Evolutionary conservation across 495 filamentous ascomycete species (phyloP), one percentile per base, ranked within the genome.

Genomic region (Talaromyces ruber): DNA sequence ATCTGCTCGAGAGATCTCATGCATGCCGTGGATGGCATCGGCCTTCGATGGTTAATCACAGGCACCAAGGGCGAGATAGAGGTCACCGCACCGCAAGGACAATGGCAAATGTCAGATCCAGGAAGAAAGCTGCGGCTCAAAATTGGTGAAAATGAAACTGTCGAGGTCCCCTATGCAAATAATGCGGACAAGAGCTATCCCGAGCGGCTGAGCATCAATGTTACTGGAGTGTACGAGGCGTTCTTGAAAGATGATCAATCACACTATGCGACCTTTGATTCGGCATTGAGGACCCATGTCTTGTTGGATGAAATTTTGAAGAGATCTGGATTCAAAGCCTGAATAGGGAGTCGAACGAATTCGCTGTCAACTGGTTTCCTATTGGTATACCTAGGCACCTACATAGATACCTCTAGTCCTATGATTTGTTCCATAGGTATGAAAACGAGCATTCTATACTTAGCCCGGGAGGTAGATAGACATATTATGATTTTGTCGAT

Each of bases 51-150:
- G 85, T 70, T 67, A 0, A 82, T 88, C 45, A 72, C 76, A 29
- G 82, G 84, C 55, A 73, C 77, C 30, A 80, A 77, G 64, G 84
- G 84, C 4, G 81, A 85, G 69, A 79, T 86, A 22, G 69, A 75
- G 21, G 66, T 86, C 16, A 72, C 75, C 0, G 72, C 73, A 0
- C 55, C 55, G 12, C 54, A 63, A 70, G 2, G 71, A 72, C 6
- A 24, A 81, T 25, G 70, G 78, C 32, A 72, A 76, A 14, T 69
- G 66, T 28, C 62, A 66, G 0, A 66, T 71, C 2, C 69, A 70
- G 21, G 64, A 72, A 12, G 26, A 37, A 71, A 70, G 12, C 70
- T 85, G 11, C 68, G 77, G 61, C 34, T 84, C 6, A 72, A 79
- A 37, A 70, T 78, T 47, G 75, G 74, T 34, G 70, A 67, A 9